Percentiles rank a stretch among this genome's conserved stretches.
Evolutionary conservation across 2,329 filamentous ascomycete species (phyloP).

Genomic region (Microdochium trichocladiopsis): DNA sequence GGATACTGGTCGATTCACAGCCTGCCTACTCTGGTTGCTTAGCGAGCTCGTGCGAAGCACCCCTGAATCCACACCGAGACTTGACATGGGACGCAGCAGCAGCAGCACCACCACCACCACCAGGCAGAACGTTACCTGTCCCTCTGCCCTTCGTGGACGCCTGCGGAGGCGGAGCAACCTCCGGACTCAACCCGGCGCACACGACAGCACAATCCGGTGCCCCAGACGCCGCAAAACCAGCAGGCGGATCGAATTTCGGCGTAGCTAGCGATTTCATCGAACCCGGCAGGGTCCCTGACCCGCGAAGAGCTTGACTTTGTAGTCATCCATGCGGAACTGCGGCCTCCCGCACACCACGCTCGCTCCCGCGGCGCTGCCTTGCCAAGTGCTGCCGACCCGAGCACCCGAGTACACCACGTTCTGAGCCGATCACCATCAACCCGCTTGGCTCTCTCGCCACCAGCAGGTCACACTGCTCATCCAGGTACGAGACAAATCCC

Average conservation of each 20-base stretch:
- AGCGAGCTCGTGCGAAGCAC: no score
- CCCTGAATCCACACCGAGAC: no score
- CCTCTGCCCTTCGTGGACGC: background rate
- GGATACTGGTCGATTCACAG: no score
- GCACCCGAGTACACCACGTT: background rate
- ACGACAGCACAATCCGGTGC: background rate
- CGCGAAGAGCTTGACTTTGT: no score
- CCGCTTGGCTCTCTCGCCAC: background rate
- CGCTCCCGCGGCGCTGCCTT: background rate
- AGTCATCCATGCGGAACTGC: background rate
- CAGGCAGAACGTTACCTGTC: no score
- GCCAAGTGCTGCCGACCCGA: background rate
- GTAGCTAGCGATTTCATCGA: background rate
- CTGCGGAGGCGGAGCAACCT: background rate
- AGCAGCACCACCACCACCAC: no score
- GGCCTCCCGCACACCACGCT: background rate
- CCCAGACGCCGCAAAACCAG: background rate
- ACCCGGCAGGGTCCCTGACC: no score
- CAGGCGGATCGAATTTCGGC: background rate
- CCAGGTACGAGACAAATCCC: background rate
- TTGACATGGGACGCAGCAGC: no score
- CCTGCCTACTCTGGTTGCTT: no score
- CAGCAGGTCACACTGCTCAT: background rate
- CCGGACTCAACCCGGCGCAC: background rate
- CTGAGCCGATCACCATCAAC: background rate